Conservation (phyloP, 306 rosid species). For the Quercus wislizeni region DNA sequence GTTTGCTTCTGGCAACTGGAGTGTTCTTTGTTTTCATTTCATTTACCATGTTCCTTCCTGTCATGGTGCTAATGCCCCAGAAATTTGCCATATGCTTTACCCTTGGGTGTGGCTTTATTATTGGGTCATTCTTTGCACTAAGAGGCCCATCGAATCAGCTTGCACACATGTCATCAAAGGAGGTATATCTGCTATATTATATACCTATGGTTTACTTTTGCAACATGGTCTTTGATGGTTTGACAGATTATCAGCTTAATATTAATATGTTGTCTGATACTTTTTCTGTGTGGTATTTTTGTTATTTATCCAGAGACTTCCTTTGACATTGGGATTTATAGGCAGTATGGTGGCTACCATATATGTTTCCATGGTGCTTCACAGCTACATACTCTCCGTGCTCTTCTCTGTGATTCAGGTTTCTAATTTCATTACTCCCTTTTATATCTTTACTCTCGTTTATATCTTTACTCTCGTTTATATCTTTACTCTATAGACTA, state of each 20-base stretch:
- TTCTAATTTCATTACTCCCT: constrained; percentile 18
- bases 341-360: constrained; percentile 84
- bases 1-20: constrained; percentile 72
- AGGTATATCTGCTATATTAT: constrained; percentile 45
- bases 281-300: constrained; percentile 10
- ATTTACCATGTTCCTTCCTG: constrained; percentile 88
- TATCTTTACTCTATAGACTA: constrained; percentile 9
- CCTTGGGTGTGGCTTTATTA: constrained; percentile 81
- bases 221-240: not conserved
- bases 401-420: constrained; percentile 91
- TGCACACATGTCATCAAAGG: constrained; percentile 74
- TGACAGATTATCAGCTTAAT: constrained; percentile 4
- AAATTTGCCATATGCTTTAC: constrained; percentile 94
- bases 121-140: constrained; percentile 82
- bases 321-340: constrained; percentile 74
- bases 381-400: constrained; percentile 88
- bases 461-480: constrained; percentile 5
- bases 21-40: constrained; percentile 88
- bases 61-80: constrained; percentile 90
- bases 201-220: constrained; percentile 10
- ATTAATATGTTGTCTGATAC: constrained; percentile 11
- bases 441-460: constrained; percentile 4
- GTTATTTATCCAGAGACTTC: constrained; percentile 69
- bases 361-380: constrained; percentile 92
- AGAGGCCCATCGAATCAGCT: constrained; percentile 85